Conservation (phyloP, 768 basidiomycete genomes). For the Suillus plorans region DNA sequence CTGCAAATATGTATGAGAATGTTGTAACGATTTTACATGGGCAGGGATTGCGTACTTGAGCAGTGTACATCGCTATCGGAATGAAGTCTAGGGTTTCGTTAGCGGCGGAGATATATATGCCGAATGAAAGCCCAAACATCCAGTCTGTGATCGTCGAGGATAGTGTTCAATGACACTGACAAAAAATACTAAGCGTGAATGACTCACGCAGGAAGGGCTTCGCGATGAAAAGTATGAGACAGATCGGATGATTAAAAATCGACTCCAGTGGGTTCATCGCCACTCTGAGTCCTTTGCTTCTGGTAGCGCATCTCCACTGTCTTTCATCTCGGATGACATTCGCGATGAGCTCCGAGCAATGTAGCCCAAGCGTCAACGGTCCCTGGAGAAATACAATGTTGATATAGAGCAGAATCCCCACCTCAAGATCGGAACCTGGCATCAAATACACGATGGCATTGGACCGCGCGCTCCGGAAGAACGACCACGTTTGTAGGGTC, state of each 20-base stretch:
- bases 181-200: background rate
- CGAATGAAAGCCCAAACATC: constrained; percentile 33
- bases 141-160: constrained; percentile 18
- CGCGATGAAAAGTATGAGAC: constrained; percentile 15
- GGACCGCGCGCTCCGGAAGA: too few relatives aligned
- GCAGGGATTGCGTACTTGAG: constrained; percentile 19
- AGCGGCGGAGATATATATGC: constrained; percentile 15
- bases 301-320: constrained; percentile 25
- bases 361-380: constrained; percentile 27
- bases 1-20: constrained; percentile 6
- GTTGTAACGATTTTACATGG: background rate
- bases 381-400: constrained; percentile 28
- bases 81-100: constrained; percentile 12
- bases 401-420: constrained; percentile 25
- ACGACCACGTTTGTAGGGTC: too few relatives aligned
- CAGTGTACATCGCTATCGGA: constrained; percentile 25
- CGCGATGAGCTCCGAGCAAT: constrained; percentile 29
- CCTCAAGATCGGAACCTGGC: constrained; percentile 17
- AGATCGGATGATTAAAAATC: constrained; percentile 21
- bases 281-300: constrained; percentile 12
- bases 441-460: background rate
- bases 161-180: background rate
- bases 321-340: constrained; percentile 30
- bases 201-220: constrained; percentile 29
- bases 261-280: constrained; percentile 20